phyloP scores from a whole-genome alignment of 208 protist genomes.

The Wallacemonas collosoma region DNA sequence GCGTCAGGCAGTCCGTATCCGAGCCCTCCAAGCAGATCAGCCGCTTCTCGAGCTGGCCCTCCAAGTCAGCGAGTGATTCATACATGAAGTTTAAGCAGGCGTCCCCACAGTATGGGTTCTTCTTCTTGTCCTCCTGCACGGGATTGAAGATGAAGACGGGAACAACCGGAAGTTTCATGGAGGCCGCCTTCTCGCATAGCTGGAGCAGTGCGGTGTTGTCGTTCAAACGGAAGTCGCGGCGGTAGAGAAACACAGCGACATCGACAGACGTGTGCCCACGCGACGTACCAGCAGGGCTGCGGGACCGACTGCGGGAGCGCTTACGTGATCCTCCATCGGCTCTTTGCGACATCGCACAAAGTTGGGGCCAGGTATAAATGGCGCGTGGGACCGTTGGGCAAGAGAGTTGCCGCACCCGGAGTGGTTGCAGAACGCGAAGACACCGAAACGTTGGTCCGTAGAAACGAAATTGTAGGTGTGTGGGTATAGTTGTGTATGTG shows the following conservation, averaged over 20 bases:
- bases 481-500: not conserved
- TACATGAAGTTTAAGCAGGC: constrained; percentile 75
- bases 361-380: no score
- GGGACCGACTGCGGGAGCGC: constrained; percentile 27
- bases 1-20: constrained; percentile 48
- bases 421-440: not conserved
- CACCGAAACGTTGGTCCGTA: not conserved
- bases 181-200: constrained; percentile 31
- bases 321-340: constrained; percentile 12
- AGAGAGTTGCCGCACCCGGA: not conserved
- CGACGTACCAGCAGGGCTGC: constrained; percentile 16
- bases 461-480: not conserved
- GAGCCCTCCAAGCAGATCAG: constrained; percentile 68
- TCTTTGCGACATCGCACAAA: no score
- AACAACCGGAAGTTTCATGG: constrained; percentile 35
- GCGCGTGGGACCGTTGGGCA: not conserved
- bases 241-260: constrained; percentile 77
- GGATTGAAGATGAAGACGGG: constrained; percentile 86
- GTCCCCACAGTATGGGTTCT: constrained; percentile 73
- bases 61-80: constrained; percentile 62
- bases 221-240: constrained; percentile 58
- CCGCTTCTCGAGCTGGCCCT: constrained; percentile 45
- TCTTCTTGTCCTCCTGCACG: constrained; percentile 47
- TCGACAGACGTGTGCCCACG: constrained; percentile 12
- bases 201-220: constrained; percentile 73